phyloP scores from a whole-genome alignment of 257 asterid species.

The Ehretia macrophylla region DNA sequence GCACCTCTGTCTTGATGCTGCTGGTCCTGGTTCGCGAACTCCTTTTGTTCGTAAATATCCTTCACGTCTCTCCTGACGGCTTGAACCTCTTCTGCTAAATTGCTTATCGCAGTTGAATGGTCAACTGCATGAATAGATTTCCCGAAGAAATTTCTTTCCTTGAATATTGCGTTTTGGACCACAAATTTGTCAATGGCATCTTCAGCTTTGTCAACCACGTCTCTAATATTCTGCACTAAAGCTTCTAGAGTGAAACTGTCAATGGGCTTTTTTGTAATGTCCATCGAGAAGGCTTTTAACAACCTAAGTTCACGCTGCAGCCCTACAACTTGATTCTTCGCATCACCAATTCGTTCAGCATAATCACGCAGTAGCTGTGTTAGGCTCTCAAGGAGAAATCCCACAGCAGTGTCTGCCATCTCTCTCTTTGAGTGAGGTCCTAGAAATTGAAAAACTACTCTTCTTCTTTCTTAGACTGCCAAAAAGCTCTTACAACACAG shows the following conservation, averaged over 20 bases:
- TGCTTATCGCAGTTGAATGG: constrained; percentile 34
- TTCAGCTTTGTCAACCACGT: too few relatives aligned
- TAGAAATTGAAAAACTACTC: too few relatives aligned
- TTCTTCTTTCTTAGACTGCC: too few relatives aligned
- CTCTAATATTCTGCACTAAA: constrained; percentile 61
- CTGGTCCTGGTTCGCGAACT: constrained; percentile 34
- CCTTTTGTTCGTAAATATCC: constrained; percentile 36
- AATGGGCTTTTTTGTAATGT: constrained; percentile 32
- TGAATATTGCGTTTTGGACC: constrained; percentile 45
- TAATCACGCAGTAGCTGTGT: constrained; percentile 17
- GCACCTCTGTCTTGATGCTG: constrained; percentile 12
- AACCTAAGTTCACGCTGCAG: constrained; percentile 37
- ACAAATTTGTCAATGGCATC: too few relatives aligned
- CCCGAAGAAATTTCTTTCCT: constrained; percentile 24
- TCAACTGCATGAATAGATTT: constrained; percentile 29
- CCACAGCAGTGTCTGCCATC: constrained; percentile 38
- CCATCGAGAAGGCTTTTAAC: constrained; percentile 51
- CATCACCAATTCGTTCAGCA: background rate
- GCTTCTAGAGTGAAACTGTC: constrained; percentile 38
- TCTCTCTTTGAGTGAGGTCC: too few relatives aligned
- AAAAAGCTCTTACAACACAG: too few relatives aligned
- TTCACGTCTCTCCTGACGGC: constrained; percentile 30
- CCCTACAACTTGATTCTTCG: constrained; percentile 29
- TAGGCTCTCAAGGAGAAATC: constrained; percentile 44
- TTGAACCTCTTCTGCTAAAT: constrained; percentile 23